Evolutionary conservation across 768 basidiomycete genomes (phyloP), one percentile per base, ranked within the genome.

Genomic region (Suillus paluster): DNA sequence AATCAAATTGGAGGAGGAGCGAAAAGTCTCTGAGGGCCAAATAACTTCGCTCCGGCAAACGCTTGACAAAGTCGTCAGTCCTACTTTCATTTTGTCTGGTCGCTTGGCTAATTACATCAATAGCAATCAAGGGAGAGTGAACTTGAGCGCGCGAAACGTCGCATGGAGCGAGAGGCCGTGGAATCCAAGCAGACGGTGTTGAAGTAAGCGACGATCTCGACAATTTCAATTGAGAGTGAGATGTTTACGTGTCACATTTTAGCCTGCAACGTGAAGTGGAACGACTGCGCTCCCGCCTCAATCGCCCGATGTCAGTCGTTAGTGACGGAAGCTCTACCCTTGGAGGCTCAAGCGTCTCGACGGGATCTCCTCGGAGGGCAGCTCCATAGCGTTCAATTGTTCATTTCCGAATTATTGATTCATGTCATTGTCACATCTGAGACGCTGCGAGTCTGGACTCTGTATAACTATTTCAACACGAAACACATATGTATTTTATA

Each of bases 161-260:
- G 90, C 46, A 89, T 88, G 41, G 92, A 92, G 67, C 82, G 90
- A 42, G 91, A 94, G 66, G 89, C 88, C 34, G 84, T 77, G 6
- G 91, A 94, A 65, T 86, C 84, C 68, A 90, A 86, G 72, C 89
- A 91, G 72, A 84, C 84, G 63, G 81, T 86, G 45, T 78, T 92
- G 17, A 85, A 81, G 91, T 92, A 67, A 56, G 88, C 73, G 30
- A 30, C 6, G 30, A 6, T 30, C 30, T 30, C 6, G 30, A 30
- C 30, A n/a, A n/a, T n/a, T n/a, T 55, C 11, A n/a, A 11, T 50
- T 50, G 11, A 23, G 5, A 6, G 9, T 19, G 17, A 25, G 11
- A 25, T 39, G 3, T 55, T 39, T 55, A 55, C 34, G 8, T 23
- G 10, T 41, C 38, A 19, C 11, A 6, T 55, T 52, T 19, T 48